Evolutionary conservation across 306 rosid genomes (phyloP), one percentile per base, ranked within the genome.

Genomic region (Glycyrrhiza uralensis): DNA sequence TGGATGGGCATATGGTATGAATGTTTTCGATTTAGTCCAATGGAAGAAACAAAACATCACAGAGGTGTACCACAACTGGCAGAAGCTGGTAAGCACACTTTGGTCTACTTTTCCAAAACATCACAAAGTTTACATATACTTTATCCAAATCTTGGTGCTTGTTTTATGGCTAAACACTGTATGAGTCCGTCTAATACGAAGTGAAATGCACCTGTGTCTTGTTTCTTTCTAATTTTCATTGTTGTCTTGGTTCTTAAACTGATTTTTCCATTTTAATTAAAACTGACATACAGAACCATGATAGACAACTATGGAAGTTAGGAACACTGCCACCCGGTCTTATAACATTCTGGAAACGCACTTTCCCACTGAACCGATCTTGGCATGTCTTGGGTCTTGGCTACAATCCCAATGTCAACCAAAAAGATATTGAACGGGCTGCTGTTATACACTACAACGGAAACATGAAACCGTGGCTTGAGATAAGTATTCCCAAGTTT

Each of bases 1-100:
- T 84, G 97, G 99, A 68, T 94, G 99, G 98, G 98, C 98, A 24
- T 94, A 91, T 66, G 99, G 99, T 68, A 94, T 94, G 99, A 94
- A 94, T 84, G 72, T 94, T 79, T 94, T 91, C 79, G 97, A 94
- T 81, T 84, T 94, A 80, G 82, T 77, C 18, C 87, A 87, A 82
- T 94, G 98, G 98, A 89, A 84, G 92, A 86, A 87, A 82, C 98
- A 94, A 85, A 88, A 87, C 80, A 86, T 89, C 85, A 94, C 97
- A 2, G 91, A 84, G 64, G 86, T 89, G 80, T 94, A 94, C 77
- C 97, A 94, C 87, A 64, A 83, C 68, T 94, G 98, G 98, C 98
- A 94, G 84, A 89, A 87, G 71, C 91, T 94, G 95, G 98, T 94
- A 83, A 82, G 77, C 30, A 24, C 49, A 50, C 46, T 58, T 63